Base-by-base conservation (phyloP, 2,329 filamentous ascomycete genomes). In the Pseudogymnoascus sp. region DNA sequence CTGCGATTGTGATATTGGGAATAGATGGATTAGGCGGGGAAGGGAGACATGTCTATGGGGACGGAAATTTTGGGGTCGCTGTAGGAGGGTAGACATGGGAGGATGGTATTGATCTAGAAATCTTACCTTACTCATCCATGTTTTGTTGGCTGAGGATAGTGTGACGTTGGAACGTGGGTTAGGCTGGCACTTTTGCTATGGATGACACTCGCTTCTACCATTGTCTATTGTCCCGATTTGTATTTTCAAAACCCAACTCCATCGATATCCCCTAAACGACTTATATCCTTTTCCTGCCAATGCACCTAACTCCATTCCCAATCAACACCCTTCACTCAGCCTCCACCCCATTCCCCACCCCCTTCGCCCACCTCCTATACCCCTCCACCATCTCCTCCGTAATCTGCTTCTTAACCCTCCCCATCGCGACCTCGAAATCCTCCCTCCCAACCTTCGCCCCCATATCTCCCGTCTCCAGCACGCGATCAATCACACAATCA, bases 301-400 rank as follows among this genome's bases (percentile, higher is more conserved):
- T 45, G 6, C 37, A 18, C 15, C 39, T 12, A 25, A 48, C 42
- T 29, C 42, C 42, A 27, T 48, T 27, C 2, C 21, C 40, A 5
- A 21, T 12, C 8, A 45, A n/a, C 21, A 2, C 4, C 12, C 21
- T 21, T 45, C 40, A 45, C 33, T 60, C 36, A 39, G 29, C 55
- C 48, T 58, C 45, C 13, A 58, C 31, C 12, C 27, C 61, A 62
- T 58, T 59, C n/a, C 59, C 45, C 33, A 63, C 29, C 31, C 66
- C 68, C 18, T 65, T 65, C 12, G 76, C 75, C 84, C 84, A 88
- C 55, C 73, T 74, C 65, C 86, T 79, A 70, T 86, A 89, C 0
- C 78, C 80, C 13, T 76, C 69, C 60, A 87, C 74, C 77, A 88
- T 82, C 60, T 79, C 78, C 15, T 73, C 71, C 5, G 85, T 87